Percentiles rank a stretch among this genome's conserved stretches.
phyloP scores from a whole-genome alignment of 1,284 basidiomycete species.

The Porodaedalea pini region DNA sequence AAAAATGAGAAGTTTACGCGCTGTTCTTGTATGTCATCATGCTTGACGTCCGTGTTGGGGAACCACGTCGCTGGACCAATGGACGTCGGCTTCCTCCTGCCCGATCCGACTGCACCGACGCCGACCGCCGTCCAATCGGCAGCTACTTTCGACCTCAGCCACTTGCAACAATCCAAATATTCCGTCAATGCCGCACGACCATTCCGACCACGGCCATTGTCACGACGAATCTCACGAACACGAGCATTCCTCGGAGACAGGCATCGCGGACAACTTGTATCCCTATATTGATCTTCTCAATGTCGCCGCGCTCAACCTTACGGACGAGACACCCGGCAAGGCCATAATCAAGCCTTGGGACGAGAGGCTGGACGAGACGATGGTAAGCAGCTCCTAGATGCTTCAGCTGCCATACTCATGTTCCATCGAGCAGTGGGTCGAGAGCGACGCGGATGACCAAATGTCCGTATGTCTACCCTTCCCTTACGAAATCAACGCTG shows the following conservation, averaged over 20 bases:
- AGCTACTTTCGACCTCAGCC: background rate
- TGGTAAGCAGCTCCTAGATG: conserved; percentile 39
- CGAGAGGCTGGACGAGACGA: conserved; percentile 56
- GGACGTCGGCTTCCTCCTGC: background rate
- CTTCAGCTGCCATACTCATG: conserved; percentile 13
- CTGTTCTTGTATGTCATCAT: background rate
- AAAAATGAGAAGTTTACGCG: too few species aligned
- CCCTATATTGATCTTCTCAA: conserved; percentile 66
- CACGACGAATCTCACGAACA: conserved; percentile 49
- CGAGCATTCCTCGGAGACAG: conserved; percentile 40
- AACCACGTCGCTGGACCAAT: conserved; percentile 1
- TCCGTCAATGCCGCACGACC: conserved; percentile 3
- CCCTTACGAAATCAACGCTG: conserved; percentile 3
- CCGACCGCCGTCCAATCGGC: background rate
- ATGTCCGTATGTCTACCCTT: conserved; percentile 46
- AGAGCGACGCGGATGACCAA: conserved; percentile 83
- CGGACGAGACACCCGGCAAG: conserved; percentile 36
- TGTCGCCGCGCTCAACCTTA: conserved; percentile 66
- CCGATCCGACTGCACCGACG: background rate
- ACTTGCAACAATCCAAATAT: too few species aligned
- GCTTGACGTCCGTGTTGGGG: conserved; percentile 1
- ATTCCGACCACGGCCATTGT: conserved; percentile 37
- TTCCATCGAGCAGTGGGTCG: conserved; percentile 50
- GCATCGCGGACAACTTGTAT: conserved; percentile 68
- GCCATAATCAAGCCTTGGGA: conserved; percentile 75